Evolutionary conservation across 2,329 filamentous ascomycete species (phyloP).

Genomic region (Myriosclerotinia scirpicola): DNA sequence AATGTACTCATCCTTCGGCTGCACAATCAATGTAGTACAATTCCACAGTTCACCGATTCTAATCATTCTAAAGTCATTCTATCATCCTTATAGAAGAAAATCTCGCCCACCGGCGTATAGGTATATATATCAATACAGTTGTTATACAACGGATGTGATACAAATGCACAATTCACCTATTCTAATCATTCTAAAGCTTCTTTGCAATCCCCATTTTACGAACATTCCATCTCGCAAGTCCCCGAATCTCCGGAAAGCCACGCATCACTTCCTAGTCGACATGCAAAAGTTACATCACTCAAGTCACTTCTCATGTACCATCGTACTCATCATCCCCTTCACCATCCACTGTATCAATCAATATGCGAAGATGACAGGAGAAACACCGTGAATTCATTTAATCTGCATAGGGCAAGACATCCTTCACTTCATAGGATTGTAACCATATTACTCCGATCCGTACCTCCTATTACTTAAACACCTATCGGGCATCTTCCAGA

Average conservation of each 20-base stretch:
- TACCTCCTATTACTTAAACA: not conserved
- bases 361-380: conserved; percentile 14
- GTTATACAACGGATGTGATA: not conserved
- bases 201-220: not conserved
- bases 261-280: conserved; percentile 7
- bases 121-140: not conserved
- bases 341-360: not conserved
- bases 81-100: not conserved
- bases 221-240: conserved; percentile 17
- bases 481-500: conserved; percentile 17
- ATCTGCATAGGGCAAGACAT: conserved; percentile 23
- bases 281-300: conserved; percentile 11
- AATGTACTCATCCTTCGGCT: not conserved
- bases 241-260: conserved; percentile 24
- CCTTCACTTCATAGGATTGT: conserved; percentile 7
- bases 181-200: conserved; percentile 19
- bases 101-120: not conserved
- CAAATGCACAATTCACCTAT: conserved; percentile 6
- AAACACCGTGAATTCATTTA: conserved; percentile 4
- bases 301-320: conserved; percentile 5
- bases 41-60: not conserved
- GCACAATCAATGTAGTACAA: not conserved
- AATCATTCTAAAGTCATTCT: not conserved
- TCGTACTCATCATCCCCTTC: conserved; percentile 3
- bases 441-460: conserved; percentile 12